Base-by-base conservation (phyloP, 306 rosid species). In the Alnus glutinosa region DNA sequence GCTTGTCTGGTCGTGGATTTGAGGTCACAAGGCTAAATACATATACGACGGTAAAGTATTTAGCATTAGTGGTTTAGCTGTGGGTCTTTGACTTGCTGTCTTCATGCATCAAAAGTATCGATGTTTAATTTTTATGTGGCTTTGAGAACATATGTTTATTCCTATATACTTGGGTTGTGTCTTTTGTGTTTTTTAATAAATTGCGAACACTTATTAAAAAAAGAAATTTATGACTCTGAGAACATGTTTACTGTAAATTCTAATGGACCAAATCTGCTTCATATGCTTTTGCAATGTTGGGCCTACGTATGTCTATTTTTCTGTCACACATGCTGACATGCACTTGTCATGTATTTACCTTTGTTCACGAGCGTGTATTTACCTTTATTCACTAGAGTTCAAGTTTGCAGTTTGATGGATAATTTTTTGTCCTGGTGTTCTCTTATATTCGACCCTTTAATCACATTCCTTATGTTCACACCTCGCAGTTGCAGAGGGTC, bases 11-110 rank as follows among this genome's bases (percentile, higher is more conserved):
- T 67, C 98, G 98, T 77, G 99, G 98, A 77, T 96, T 96, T 85
- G 89, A 90, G 80, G 97, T 96, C 83, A 93, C 79, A 5, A 88
- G 99, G 90, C 83, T 96, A 83, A 93, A 93, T 82, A 93, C 99
- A 50, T 96, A 96, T 83, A 83, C 98, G 61, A 96, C 99, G 88
- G 99, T 96, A 88, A 79, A 83, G 55, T 72, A 44, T 83, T 84
- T 79, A 74, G 52, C 71, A 50, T 77, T 57, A 75, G 49, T 75
- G 61, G 79, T 46, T 42, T 39, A 62, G n/a, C 28, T 54, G 44
- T 49, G 68, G 68, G 62, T 70, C 72, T 55, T 68, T 54, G 46
- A 62, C 37, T 46, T 52, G 51, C 74, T 73, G 78, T 63, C 66
- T 48, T 39, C 78, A 55, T 74, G 62, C 54, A 50, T 79, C 54